phyloP scores from a whole-genome alignment of 1,284 basidiomycete genomes.

The Cutaneotrichosporon mucoides region DNA sequence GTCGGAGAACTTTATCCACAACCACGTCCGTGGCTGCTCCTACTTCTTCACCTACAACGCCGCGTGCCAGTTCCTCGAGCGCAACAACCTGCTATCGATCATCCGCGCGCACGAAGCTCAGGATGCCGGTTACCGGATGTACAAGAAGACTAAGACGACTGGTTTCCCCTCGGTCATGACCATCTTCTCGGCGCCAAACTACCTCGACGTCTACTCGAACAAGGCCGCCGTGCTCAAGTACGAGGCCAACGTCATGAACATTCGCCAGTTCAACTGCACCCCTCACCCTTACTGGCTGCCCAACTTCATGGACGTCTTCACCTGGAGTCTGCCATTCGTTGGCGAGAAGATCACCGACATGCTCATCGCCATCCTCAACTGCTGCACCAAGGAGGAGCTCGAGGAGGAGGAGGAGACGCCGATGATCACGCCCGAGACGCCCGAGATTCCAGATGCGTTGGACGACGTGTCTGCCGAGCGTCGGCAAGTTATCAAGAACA shows the following conservation, averaged over 20 bases:
- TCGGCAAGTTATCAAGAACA: conserved; percentile 87
- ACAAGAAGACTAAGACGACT: conserved; percentile 90
- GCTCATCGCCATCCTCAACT: conserved; percentile 89
- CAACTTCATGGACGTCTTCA: conserved; percentile 99
- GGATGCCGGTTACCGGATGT: conserved; percentile 95
- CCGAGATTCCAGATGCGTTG: conserved; percentile 23
- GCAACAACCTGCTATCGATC: conserved; percentile 90
- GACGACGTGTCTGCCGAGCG: conserved; percentile 65
- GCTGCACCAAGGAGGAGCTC: conserved; percentile 89
- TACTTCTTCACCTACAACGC: conserved; percentile 97
- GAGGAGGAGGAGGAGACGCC: conserved; percentile 67
- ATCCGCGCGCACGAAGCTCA: conserved; percentile 94
- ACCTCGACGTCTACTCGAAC: conserved; percentile 94
- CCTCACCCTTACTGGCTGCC: conserved; percentile 96
- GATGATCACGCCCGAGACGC: conserved; percentile 43
- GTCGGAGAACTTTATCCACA: conserved; percentile 77
- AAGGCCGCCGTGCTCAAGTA: conserved; percentile 96
- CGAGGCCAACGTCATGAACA: conserved; percentile 92
- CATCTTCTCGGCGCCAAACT: conserved; percentile 92
- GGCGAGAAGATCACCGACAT: conserved; percentile 98
- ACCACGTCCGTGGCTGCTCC: conserved; percentile 90
- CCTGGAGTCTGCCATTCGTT: conserved; percentile 97
- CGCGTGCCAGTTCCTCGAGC: conserved; percentile 87
- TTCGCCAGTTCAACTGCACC: conserved; percentile 85
- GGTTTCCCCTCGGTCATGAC: conserved; percentile 91